Conservation (phyloP, 2,329 filamentous ascomycete genomes). For the Aureobasidium sp. region DNA sequence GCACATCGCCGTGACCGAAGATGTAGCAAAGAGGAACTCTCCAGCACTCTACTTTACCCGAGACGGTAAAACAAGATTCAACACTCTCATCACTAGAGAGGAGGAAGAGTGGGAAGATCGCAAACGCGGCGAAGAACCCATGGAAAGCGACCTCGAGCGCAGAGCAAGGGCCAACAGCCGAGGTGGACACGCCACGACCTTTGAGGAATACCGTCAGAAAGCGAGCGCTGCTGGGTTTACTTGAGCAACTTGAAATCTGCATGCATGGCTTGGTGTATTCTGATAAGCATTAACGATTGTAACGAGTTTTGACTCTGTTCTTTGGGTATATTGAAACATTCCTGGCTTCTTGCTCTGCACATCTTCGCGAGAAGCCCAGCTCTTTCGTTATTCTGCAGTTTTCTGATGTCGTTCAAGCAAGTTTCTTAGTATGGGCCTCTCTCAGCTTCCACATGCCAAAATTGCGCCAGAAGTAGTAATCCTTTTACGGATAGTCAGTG, state of each 20-base stretch:
- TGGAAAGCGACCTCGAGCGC: constrained; percentile 21
- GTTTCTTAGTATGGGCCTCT: constrained; percentile 21
- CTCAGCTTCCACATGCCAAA: constrained; percentile 43
- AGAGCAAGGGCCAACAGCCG: constrained; percentile 22
- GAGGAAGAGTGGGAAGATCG: constrained; percentile 39
- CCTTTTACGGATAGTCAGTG: constrained; percentile 27
- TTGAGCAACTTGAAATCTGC: neutral
- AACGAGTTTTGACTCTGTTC: neutral
- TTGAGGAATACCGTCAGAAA: constrained; percentile 41
- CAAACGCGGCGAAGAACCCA: constrained; percentile 21
- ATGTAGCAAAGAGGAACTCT: constrained; percentile 34
- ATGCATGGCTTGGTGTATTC: neutral
- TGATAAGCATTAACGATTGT: neutral
- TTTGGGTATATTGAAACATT: neutral
- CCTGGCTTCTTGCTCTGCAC: neutral
- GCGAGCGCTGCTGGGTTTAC: constrained; percentile 27
- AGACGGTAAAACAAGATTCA: constrained; percentile 30
- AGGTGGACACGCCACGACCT: constrained; percentile 27
- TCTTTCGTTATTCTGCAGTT: neutral
- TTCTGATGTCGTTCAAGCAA: neutral
- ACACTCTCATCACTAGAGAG: constrained; percentile 32
- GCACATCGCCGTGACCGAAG: constrained; percentile 38
- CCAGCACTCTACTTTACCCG: constrained; percentile 36
- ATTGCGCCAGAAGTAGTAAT: constrained; percentile 39
- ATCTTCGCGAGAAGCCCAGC: neutral